Percentiles rank a stretch among this genome's conserved stretches.
Conservation (phyloP, 208 protist species). For the Crithidia thermophila region DNA sequence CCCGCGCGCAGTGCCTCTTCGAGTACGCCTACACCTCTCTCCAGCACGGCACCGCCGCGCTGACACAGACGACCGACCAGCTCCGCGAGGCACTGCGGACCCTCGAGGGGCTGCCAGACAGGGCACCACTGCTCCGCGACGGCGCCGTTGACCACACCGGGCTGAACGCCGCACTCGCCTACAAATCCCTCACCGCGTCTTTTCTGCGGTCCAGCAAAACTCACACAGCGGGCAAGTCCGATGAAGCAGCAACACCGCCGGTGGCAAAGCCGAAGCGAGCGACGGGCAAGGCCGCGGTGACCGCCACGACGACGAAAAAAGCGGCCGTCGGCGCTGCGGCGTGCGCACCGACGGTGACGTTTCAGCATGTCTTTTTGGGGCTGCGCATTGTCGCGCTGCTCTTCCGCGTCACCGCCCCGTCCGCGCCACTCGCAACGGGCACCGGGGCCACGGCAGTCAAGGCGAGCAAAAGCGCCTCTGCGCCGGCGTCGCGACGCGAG, state of each 20-base stretch:
- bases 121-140: conserved; percentile 13
- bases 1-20: conserved; percentile 52
- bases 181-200: conserved; percentile 16
- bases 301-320: neutral
- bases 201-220: conserved; percentile 11
- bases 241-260: neutral
- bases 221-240: neutral
- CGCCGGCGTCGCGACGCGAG: conserved; percentile 32
- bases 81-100: conserved; percentile 28
- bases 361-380: conserved; percentile 30
- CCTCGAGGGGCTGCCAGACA: conserved; percentile 23
- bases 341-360: conserved; percentile 6
- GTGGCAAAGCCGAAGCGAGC: neutral
- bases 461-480: conserved; percentile 1
- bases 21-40: conserved; percentile 29
- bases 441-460: conserved; percentile 1
- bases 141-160: neutral
- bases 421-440: neutral
- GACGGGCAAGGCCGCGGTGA: neutral
- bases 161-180: conserved; percentile 5
- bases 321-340: neutral
- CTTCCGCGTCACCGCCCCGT: conserved; percentile 7
- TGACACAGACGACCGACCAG: conserved; percentile 11
- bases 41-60: conserved; percentile 4
- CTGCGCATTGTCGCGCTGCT: conserved; percentile 33